phyloP scores from a whole-genome alignment of 2,329 filamentous ascomycete genomes.

The Sordariomycetes sp. region DNA sequence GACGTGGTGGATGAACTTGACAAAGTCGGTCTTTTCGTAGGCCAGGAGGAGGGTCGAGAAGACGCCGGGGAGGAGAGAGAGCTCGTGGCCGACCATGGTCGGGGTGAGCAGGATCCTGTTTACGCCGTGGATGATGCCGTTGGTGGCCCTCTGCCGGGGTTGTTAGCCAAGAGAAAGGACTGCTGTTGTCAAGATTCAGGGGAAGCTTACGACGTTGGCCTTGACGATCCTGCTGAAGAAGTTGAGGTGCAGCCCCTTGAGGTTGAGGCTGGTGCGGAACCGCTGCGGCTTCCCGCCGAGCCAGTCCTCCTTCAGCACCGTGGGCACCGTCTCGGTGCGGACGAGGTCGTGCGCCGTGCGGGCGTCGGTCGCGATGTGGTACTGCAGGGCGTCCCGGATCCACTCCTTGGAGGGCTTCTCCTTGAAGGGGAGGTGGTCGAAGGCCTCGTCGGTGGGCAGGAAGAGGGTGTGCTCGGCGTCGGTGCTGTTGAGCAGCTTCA shows the following conservation, averaged over 20 bases:
- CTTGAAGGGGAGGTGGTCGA: constrained; percentile 47
- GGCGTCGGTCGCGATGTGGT: constrained; percentile 62
- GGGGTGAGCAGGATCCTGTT: constrained; percentile 70
- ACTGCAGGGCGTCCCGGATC: constrained; percentile 57
- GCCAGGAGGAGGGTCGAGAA: constrained; percentile 75
- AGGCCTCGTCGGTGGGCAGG: constrained; percentile 66
- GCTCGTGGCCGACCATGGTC: constrained; percentile 39
- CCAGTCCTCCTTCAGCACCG: constrained; percentile 43
- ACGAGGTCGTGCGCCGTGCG: constrained; percentile 60
- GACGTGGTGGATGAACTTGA: constrained; percentile 45
- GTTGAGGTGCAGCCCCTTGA: constrained; percentile 60
- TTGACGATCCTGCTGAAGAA: constrained; percentile 63
- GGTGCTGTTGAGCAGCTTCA: constrained; percentile 65
- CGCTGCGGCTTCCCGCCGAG: constrained; percentile 62
- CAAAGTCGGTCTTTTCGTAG: constrained; percentile 63
- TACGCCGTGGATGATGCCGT: constrained; percentile 73
- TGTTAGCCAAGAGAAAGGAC: not conserved
- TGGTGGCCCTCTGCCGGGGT: constrained; percentile 49
- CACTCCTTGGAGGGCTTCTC: constrained; percentile 59
- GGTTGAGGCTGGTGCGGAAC: constrained; percentile 54
- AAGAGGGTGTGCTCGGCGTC: constrained; percentile 70
- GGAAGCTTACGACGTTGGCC: constrained; percentile 42
- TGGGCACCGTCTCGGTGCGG: constrained; percentile 63
- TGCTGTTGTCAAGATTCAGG: not conserved
- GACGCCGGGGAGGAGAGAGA: constrained; percentile 57